A percentile compares a stretch with the other conserved stretches of the same genome.
Conservation (phyloP, 352 stramenopile genomes). For the Chrysophaeum taylorii region DNA sequence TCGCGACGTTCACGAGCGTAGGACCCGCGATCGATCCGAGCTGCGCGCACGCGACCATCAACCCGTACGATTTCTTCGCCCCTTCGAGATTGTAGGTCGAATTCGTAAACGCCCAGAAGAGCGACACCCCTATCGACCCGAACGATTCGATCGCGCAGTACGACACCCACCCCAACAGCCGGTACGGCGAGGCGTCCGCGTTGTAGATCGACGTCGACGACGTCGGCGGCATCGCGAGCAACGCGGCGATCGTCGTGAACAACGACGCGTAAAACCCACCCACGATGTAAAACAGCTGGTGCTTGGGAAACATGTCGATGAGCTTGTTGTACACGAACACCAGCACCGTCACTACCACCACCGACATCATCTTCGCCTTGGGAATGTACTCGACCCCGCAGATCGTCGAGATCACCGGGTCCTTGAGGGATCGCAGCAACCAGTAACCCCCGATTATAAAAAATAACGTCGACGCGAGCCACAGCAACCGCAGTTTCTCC, state of each 20-base stretch:
- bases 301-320: constrained; percentile 55
- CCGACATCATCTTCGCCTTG: constrained; percentile 63
- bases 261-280: constrained; percentile 58
- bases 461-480: constrained; percentile 59
- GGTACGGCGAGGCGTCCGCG: constrained; percentile 39
- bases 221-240: constrained; percentile 47
- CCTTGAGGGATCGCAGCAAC: constrained; percentile 57
- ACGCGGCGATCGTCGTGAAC: constrained; percentile 48
- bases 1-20: constrained; percentile 49
- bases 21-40: constrained; percentile 61
- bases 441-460: constrained; percentile 72
- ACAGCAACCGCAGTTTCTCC: constrained; percentile 36
- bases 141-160: constrained; percentile 72
- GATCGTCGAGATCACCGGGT: constrained; percentile 58
- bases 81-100: constrained; percentile 60
- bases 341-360: constrained; percentile 60
- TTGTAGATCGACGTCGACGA: constrained; percentile 29
- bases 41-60: constrained; percentile 65
- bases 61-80: constrained; percentile 60
- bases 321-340: constrained; percentile 66
- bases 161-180: constrained; percentile 61
- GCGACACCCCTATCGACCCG: constrained; percentile 62
- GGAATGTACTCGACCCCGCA: constrained; percentile 62
- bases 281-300: constrained; percentile 70
- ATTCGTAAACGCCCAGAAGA: constrained; percentile 73